Evolutionary conservation across 2,329 filamentous ascomycete species (phyloP).

Genomic region (Aspergillus nomiae): DNA sequence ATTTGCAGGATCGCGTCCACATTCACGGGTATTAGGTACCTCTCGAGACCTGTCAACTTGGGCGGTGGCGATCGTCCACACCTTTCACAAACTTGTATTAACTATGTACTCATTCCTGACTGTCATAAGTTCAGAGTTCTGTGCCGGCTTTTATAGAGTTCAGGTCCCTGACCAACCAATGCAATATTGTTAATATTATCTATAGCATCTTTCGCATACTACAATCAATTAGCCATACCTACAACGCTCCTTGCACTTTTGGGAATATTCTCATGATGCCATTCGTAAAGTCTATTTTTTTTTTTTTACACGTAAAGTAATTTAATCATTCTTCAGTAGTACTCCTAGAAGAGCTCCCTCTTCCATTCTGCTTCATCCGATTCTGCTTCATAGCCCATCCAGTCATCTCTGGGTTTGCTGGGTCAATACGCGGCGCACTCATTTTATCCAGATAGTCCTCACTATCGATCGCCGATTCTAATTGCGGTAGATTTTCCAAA

Average conservation of each 20-base stretch:
- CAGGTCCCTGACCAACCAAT: neutral
- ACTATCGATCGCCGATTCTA: constrained; percentile 59
- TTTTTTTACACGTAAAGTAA: neutral
- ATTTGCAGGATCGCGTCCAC: constrained; percentile 4
- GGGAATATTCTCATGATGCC: neutral
- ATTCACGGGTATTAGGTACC: too few relatives aligned
- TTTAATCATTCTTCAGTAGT: constrained; percentile 19
- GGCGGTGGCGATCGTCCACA: neutral
- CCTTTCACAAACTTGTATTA: neutral
- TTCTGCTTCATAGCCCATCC: constrained; percentile 49
- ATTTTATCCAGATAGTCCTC: constrained; percentile 65
- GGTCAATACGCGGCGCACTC: constrained; percentile 56
- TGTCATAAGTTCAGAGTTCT: neutral
- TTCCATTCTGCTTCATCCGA: constrained; percentile 35
- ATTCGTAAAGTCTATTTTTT: neutral
- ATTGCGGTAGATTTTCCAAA: constrained; percentile 45
- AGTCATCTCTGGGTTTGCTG: constrained; percentile 44
- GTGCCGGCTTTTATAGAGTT: too few relatives aligned
- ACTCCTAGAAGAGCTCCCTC: constrained; percentile 19
- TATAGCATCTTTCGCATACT: neutral
- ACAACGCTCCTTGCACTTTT: neutral
- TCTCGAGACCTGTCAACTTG: neutral
- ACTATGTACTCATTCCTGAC: neutral
- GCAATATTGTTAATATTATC: neutral
- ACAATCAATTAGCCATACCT: neutral